These are phyloP conservation scores for Meira nashicola DNA, from an alignment of 1,284 basidiomycete species.

Conservation along the genomic window DNA sequence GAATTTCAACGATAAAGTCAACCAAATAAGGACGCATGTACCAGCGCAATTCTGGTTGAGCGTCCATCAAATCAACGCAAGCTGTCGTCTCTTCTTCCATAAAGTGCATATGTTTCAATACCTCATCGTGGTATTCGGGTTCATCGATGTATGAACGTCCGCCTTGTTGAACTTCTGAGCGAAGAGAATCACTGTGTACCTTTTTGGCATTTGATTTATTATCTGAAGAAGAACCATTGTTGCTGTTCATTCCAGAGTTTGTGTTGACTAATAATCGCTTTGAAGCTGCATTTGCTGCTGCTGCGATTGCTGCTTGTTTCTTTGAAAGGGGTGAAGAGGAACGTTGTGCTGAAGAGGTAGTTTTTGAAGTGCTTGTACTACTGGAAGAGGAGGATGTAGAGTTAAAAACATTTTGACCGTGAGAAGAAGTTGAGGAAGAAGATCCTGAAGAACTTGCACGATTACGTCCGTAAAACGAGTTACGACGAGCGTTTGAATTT, in stretches of 20 bases:
- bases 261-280: background rate
- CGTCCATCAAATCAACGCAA: slow-evolving; percentile 89
- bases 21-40: slow-evolving; percentile 96
- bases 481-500: background rate
- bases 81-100: slow-evolving; percentile 93
- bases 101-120: slow-evolving; percentile 84
- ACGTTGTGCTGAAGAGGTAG: slow-evolving; percentile 3
- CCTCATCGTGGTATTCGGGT: slow-evolving; percentile 91
- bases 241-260: background rate
- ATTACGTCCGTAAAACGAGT: slow-evolving; percentile 5
- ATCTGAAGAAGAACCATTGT: background rate
- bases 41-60: slow-evolving; percentile 84
- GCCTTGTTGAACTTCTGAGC: background rate
- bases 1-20: slow-evolving; percentile 97
- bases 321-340: slow-evolving; percentile 2
- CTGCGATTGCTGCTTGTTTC: slow-evolving; percentile 8
- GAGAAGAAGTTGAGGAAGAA: background rate
- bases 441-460: slow-evolving; percentile 5
- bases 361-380: background rate
- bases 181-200: slow-evolving; percentile 4
- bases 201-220: background rate
- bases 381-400: background rate
- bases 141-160: slow-evolving; percentile 59
- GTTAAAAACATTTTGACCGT: background rate
- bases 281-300: slow-evolving; percentile 3